Evolutionary conservation across 2,329 filamentous ascomycete genomes (phyloP).

Genomic region (Emergomyces orientalis): DNA sequence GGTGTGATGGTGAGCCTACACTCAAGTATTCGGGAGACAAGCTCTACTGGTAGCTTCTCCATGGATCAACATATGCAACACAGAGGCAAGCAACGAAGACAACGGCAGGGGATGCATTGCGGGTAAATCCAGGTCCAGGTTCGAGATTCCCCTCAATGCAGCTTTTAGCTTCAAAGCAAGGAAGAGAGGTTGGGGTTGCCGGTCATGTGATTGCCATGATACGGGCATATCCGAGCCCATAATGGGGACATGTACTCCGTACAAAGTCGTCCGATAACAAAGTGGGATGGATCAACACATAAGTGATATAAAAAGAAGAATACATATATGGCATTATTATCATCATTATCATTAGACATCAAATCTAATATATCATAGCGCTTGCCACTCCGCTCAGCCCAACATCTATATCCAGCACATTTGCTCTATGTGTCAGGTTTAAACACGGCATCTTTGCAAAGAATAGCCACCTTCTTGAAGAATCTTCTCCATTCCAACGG

Average conservation of each 20-base stretch:
- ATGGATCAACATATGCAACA: constrained; percentile 25
- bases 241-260: neutral
- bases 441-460: constrained; percentile 78
- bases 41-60: constrained; percentile 54
- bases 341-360: neutral
- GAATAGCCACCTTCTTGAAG: constrained; percentile 87
- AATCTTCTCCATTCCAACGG: constrained; percentile 92
- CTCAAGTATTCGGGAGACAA: constrained; percentile 53
- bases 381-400: neutral
- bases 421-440: constrained; percentile 40
- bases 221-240: too few relatives aligned
- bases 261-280: neutral
- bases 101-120: constrained; percentile 1
- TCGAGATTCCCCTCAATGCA: constrained; percentile 1
- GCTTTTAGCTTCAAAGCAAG: neutral
- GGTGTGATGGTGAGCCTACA: constrained; percentile 39
- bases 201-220: neutral
- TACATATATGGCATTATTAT: neutral
- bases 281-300: neutral
- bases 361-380: neutral
- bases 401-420: neutral
- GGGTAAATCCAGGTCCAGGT: neutral
- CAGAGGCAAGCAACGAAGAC: constrained; percentile 18
- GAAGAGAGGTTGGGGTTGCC: neutral
- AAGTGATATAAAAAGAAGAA: neutral